Evolutionary conservation across 371 early-diverging fungal genomes (phyloP), one percentile per base, ranked within the genome.

Genomic region (Mucor velutinosus): DNA sequence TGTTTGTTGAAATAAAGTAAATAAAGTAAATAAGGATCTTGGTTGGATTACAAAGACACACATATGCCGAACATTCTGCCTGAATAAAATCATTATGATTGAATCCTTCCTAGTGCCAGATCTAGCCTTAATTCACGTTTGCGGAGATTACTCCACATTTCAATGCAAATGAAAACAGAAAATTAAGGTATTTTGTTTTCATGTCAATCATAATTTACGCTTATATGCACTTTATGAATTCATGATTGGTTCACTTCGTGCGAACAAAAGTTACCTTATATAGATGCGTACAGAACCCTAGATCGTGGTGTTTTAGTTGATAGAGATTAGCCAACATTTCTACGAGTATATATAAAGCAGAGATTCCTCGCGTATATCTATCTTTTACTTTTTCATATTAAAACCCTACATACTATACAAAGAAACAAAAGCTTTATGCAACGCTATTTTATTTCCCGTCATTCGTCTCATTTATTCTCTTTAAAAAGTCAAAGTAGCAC

Each of bases 381-480:
- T 59, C 37, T 59, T 59, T 32, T 4, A 23, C 19, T 37, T 37
- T 23, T 58, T 37, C 33, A 12, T 37, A 12, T 39, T 37, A 21
- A 25, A 53, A 53, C 23, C 23, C 14, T 15, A n/a, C 23, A 53
- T 53, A 53, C 27, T 53, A 5, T 45, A 14, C 14, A 23, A 53
- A 53, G 14, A 51, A 25, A 51, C 4, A 53, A 55, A 57, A 64
- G 41, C 43, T 56, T 57, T 57, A 64, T 64, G 64, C 64, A 64
- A 56, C 64, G 64, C 19, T 23, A 57, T 57, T 64, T 57, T 56
- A 64, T 64, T 57, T 30, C 64, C 57, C 64, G 64, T 57, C 30
- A 39, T 64, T 56, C 64, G 27, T 55, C 37, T 11, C 35, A 35
- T 55, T 17, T 57, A 23, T 59, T 64, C 57, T 41, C 41, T 57